phyloP scores from a whole-genome alignment of 129 eudicot species.

The Flaveria trinervia region DNA sequence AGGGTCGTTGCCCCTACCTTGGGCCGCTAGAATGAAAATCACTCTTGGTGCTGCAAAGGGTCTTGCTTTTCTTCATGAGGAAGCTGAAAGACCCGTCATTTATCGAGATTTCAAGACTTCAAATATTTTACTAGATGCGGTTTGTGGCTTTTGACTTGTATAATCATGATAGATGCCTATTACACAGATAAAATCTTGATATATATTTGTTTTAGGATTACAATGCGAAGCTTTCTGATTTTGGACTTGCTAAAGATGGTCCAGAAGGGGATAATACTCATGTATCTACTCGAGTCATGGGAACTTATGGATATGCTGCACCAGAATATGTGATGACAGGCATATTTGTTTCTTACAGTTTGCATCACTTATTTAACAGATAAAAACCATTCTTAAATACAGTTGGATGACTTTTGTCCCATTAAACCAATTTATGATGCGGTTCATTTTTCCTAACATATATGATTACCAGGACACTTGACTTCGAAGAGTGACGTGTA shows the following conservation, averaged over 20 bases:
- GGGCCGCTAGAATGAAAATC: constrained; percentile 81
- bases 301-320: constrained; percentile 95
- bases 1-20: constrained; percentile 90
- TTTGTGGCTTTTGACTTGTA: constrained; percentile 32
- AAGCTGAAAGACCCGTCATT: constrained; percentile 85
- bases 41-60: constrained; percentile 92
- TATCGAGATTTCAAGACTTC: constrained; percentile 92
- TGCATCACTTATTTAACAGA: not conserved
- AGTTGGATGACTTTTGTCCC: not conserved
- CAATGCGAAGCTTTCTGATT: constrained; percentile 92
- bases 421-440: not conserved
- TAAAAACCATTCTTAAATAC: not conserved
- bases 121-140: constrained; percentile 74
- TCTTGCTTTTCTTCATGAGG: constrained; percentile 93
- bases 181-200: not conserved
- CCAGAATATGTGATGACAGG: constrained; percentile 96
- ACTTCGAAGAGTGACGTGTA: constrained; percentile 86
- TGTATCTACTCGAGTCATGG: constrained; percentile 88
- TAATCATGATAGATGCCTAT: not conserved
- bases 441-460: not conserved
- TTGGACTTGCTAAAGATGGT: constrained; percentile 97
- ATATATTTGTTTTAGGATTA: constrained; percentile 55
- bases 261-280: constrained; percentile 95
- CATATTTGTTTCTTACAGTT: not conserved
- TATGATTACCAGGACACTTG: constrained; percentile 60